These are phyloP conservation scores for Carex arenaria DNA, from an alignment of 202 grass and related monocot species.

Conservation along the genomic window DNA sequence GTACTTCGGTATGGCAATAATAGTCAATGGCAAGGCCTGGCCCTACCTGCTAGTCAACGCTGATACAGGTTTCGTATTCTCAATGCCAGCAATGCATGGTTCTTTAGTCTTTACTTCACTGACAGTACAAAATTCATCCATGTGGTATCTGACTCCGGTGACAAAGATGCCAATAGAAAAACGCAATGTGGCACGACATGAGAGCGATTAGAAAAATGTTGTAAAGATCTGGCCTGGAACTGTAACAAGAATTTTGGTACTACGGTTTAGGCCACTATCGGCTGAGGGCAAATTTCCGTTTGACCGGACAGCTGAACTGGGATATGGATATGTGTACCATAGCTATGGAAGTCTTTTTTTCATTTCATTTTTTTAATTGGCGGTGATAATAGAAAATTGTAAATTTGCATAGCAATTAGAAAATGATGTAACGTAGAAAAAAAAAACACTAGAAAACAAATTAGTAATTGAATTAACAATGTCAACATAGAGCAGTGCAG, in stretches of 20 bases:
- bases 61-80: conserved; percentile 71
- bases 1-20: conserved; percentile 59
- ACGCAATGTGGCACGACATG: conserved; percentile 33
- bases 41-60: conserved; percentile 45
- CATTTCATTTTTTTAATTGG: not conserved
- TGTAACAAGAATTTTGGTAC: conserved; percentile 52
- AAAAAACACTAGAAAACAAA: too few relatives aligned
- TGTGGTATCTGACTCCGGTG: conserved; percentile 50
- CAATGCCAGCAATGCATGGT: conserved; percentile 91
- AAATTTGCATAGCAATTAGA: not conserved
- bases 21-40: conserved; percentile 88
- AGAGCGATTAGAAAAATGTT: conserved; percentile 88
- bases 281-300: conserved; percentile 41
- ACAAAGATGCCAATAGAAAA: not conserved
- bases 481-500: not conserved
- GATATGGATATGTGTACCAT: conserved; percentile 88
- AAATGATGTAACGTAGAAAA: not conserved
- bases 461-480: too few relatives aligned
- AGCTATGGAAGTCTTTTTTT: conserved; percentile 52
- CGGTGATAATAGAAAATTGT: not conserved
- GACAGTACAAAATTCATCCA: conserved; percentile 51
- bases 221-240: conserved; percentile 57
- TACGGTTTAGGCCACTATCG: conserved; percentile 56
- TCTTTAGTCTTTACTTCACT: conserved; percentile 59
- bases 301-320: conserved; percentile 53